Evolutionary conservation across 2,329 filamentous ascomycete genomes (phyloP), one percentile per base, ranked within the genome.

Genomic region (Macrophomina pseudophaseolina): DNA sequence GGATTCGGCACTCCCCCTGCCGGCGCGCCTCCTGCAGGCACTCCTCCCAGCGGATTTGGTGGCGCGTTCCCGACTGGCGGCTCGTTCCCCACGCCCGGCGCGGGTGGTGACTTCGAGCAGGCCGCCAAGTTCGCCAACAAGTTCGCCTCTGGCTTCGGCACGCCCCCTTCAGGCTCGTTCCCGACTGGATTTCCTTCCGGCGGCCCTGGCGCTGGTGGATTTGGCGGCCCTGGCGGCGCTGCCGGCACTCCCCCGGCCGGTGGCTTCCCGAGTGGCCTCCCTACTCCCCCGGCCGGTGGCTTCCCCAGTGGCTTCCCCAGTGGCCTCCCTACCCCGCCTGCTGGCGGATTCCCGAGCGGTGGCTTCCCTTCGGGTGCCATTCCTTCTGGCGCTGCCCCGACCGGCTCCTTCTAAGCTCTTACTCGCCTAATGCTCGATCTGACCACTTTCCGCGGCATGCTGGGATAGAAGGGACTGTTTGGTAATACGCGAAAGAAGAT

Each of bases 91-190:
- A 62, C 58, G 2, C 58, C 58, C 6, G 58, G 38, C n/a, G 32
- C 46, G 4, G n/a, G 32, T n/a, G 35, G 35, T 12, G 51, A 54
- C 52, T 54, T 54, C 52, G 52, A 54, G 52, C 52, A 54, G 52
- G 52, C 52, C 16, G 52, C 52, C 52, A 54, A 54, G 52, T 54
- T 54, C 32, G 52, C 52, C 52, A n/a, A 54, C 32, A 54, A 54
- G 52, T 7, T 54, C 32, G 52, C 52, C 32, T 54, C 52, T 18
- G 35, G 52, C 52, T 54, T 54, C 52, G 52, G 52, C 32, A 54
- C 52, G 9, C 52, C 52, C 1, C 30, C 52, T 18, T 62, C 58
- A 0, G 40, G 30, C 30, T 42, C 54, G 5, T 33, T 38, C 30
- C 52, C 52, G 16, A 54, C 51, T 4, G 32, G 51, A 14, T 11